Conservation (phyloP, 257 asterid genomes). For the Penstemon eatonii region DNA sequence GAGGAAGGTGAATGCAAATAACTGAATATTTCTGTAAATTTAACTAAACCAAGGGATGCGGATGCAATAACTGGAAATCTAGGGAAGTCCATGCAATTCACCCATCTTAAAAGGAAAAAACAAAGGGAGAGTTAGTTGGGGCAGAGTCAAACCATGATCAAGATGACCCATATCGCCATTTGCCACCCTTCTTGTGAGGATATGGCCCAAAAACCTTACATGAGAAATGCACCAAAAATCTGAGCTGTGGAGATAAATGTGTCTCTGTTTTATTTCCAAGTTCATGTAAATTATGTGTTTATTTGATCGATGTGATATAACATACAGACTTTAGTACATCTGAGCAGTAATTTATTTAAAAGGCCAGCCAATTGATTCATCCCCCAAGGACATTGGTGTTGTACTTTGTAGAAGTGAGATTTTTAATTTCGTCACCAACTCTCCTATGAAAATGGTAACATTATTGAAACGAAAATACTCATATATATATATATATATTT, state of each 20-base stretch:
- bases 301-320: conserved; percentile 34
- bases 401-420: conserved; percentile 1
- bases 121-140: too few relatives aligned
- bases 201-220: conserved; percentile 16
- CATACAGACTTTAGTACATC: conserved; percentile 19
- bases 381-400: conserved; percentile 35
- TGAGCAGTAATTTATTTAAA: conserved; percentile 33
- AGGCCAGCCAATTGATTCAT: conserved; percentile 56
- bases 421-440: too few relatives aligned
- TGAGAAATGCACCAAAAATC: conserved; percentile 4
- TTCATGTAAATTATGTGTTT: conserved; percentile 1
- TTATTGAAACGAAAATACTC: too few relatives aligned
- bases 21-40: too few relatives aligned
- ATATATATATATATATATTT: too few relatives aligned
- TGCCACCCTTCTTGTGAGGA: too few relatives aligned
- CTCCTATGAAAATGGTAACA: too few relatives aligned
- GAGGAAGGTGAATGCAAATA: too few relatives aligned
- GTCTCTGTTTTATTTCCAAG: conserved; percentile 14
- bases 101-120: too few relatives aligned
- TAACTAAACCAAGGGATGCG: too few relatives aligned
- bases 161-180: not conserved
- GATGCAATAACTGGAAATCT: too few relatives aligned
- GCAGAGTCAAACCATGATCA: not conserved
- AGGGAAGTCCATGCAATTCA: too few relatives aligned
- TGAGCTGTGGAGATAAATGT: conserved; percentile 36